Evolutionary conservation across 352 stramenopile species (phyloP).

Genomic region (Achlya hypogyna): DNA sequence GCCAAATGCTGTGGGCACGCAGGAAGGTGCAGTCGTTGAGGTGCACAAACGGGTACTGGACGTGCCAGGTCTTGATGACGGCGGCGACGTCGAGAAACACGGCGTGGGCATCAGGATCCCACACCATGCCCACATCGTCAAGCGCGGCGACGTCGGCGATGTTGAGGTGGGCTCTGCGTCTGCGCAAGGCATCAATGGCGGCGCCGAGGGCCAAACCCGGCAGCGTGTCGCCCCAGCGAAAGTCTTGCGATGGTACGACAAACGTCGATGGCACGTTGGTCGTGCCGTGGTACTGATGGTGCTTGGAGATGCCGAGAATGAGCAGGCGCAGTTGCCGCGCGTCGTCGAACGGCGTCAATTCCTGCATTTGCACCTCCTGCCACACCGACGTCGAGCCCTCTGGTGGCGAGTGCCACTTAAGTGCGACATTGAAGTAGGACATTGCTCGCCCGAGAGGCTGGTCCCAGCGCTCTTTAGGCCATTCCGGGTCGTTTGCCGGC

Average conservation of each 20-base stretch:
- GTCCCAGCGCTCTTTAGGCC: constrained; percentile 25
- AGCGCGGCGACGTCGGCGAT: background rate
- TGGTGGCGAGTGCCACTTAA: constrained; percentile 17
- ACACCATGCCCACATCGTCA: background rate
- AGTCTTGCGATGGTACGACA: background rate
- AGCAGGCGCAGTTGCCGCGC: background rate
- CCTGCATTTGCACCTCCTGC: background rate
- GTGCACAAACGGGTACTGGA: background rate
- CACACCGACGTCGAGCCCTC: constrained; percentile 9
- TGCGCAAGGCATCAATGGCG: background rate
- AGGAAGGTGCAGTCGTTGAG: background rate
- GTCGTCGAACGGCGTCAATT: background rate
- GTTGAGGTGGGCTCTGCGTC: background rate
- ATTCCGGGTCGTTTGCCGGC: constrained; percentile 5
- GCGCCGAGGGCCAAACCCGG: background rate
- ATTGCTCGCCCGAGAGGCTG: constrained; percentile 22
- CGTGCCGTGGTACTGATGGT: background rate
- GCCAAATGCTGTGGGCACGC: background rate
- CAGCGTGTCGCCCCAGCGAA: background rate
- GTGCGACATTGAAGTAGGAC: background rate
- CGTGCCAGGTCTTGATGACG: background rate
- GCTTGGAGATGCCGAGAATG: background rate
- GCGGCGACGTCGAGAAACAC: background rate
- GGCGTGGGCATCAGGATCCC: background rate
- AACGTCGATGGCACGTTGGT: background rate